Evolutionary conservation across 768 basidiomycete species (phyloP), one percentile per base, ranked within the genome.

Genomic region (Rossbeevera mucosa): DNA sequence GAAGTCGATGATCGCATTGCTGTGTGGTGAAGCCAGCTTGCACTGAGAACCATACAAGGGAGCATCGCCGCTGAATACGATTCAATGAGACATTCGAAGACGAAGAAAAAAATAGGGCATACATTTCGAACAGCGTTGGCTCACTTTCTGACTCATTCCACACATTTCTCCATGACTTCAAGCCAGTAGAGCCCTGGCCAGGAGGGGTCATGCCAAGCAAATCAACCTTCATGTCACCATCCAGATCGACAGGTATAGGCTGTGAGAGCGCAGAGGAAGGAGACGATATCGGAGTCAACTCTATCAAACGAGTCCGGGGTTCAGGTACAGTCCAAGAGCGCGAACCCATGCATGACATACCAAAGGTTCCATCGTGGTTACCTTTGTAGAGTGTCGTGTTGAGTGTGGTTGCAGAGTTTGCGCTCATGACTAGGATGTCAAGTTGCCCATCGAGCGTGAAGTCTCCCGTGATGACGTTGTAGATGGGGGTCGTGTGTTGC

Each of bases 1-100:
- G 33, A 99, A 72, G 63, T 99, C 96, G 5, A 98, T 80, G 16
- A 94, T 87, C 0, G 94, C 94, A 68, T 94, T 96, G 64, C 89
- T 93, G 64, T 98, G 96, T 5, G 95, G 94, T 57, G 86, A 84
- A 11, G 90, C 80, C n/a, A 92, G 67, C 9, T 71, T 77, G 69
- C 96, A 99, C 40, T 83, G 82, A 14, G 75, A 58, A 13, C 80
- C 84, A 20, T 75, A 67, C 58, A 92, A 81, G 14, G 77, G 76
- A 2, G 88, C 80, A 42, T 82, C 74, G 26, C 71, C 67, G 8
- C 88, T 91, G 49, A 3, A 41, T 41, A 46, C 52, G 25, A 24
- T 26, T 63, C 30, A 64, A 30, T 13, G 45, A 21, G 22, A 47
- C 21, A 13, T 38, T 45, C 44, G 20, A n/a, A 18, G 26, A 21